A percentile compares a stretch with the other conserved stretches of the same genome.
Evolutionary conservation across 1,284 basidiomycete species (phyloP).

Genomic region (Stereum hirsutum): DNA sequence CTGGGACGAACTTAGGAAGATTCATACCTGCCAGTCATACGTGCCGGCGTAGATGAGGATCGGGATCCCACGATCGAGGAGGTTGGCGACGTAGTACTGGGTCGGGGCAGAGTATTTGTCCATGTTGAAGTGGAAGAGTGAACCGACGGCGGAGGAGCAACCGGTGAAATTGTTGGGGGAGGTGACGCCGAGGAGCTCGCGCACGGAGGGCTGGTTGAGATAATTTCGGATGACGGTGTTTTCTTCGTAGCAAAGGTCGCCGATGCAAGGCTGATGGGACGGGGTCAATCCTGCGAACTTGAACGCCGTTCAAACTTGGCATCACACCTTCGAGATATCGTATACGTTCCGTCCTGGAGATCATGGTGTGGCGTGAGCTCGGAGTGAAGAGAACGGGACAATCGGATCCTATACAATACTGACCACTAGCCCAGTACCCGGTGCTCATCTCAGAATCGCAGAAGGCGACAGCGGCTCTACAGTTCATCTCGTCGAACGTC

Average conservation of each 20-base stretch:
- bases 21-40: slow-evolving; percentile 74
- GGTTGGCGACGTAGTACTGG: slow-evolving; percentile 56
- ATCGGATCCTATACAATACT: slow-evolving; percentile 14
- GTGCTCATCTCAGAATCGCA: slow-evolving; percentile 49
- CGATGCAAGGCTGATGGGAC: too few species aligned
- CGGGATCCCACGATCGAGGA: slow-evolving; percentile 66
- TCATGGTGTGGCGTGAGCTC: neutral
- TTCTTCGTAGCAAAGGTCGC: slow-evolving; percentile 49
- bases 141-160: slow-evolving; percentile 45
- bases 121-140: slow-evolving; percentile 38
- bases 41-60: slow-evolving; percentile 75
- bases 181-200: slow-evolving; percentile 51
- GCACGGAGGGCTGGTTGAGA: slow-evolving; percentile 49
- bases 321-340: slow-evolving; percentile 61
- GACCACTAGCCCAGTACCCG: slow-evolving; percentile 42
- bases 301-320: too few species aligned
- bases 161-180: slow-evolving; percentile 42
- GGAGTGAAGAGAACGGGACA: neutral
- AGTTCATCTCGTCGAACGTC: slow-evolving; percentile 50
- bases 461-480: slow-evolving; percentile 51
- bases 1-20: too few species aligned
- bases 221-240: slow-evolving; percentile 36
- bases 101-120: slow-evolving; percentile 54
- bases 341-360: slow-evolving; percentile 51
- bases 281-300: too few species aligned